Conservation (phyloP, 2,329 filamentous ascomycete genomes). For the Clonostachys rhizophaga region DNA sequence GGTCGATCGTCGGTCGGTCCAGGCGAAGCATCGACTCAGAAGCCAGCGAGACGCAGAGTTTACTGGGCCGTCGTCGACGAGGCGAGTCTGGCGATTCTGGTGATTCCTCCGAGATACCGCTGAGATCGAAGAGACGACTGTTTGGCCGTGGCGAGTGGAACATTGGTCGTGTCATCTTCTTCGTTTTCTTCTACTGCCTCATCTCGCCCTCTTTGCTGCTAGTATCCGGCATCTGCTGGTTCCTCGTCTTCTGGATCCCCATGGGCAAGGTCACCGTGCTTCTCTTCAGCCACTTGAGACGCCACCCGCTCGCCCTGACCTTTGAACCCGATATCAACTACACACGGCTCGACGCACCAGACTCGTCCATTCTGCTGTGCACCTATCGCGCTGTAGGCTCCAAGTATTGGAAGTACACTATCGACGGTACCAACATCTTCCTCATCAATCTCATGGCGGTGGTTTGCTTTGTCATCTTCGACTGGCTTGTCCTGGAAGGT, state of each 20-base stretch:
- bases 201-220: conserved; percentile 82
- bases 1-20: conserved; percentile 80
- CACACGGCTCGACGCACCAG: conserved; percentile 65
- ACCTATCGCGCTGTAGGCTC: conserved; percentile 92
- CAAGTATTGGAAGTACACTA: conserved; percentile 99
- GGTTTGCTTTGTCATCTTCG: conserved; percentile 90
- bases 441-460: conserved; percentile 94
- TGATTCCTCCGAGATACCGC: conserved; percentile 34
- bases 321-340: conserved; percentile 85
- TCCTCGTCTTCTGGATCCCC: conserved; percentile 94
- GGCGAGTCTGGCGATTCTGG: conserved; percentile 38
- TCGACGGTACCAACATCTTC: conserved; percentile 98
- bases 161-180: conserved; percentile 90
- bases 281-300: conserved; percentile 83
- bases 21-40: conserved; percentile 84
- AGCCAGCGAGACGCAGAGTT: conserved; percentile 80
- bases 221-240: conserved; percentile 88
- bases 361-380: conserved; percentile 86
- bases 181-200: conserved; percentile 90
- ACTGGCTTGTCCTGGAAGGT: conserved; percentile 76
- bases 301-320: conserved; percentile 86
- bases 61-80: conserved; percentile 60
- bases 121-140: conserved; percentile 68
- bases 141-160: conserved; percentile 98
- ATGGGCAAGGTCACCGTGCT: conserved; percentile 96